Conservation (phyloP, 2,329 filamentous ascomycete genomes). For the Fusarium ramigenum region DNA sequence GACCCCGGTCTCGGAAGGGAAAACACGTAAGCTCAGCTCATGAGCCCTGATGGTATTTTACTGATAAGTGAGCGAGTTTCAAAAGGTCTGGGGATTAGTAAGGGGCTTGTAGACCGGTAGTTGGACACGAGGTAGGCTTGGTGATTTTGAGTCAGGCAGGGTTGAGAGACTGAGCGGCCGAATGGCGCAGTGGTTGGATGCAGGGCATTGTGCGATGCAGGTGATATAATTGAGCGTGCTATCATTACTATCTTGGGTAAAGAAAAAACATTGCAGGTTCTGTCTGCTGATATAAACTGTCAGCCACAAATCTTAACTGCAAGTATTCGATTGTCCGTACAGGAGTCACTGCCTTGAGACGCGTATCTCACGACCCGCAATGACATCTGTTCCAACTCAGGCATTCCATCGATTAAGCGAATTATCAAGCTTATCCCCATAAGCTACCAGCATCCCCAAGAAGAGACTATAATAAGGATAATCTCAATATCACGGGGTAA, state of each 20-base stretch:
- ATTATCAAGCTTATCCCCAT: not conserved
- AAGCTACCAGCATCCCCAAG: fast-evolving
- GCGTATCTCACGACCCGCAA: fast-evolving
- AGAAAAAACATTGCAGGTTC: no score
- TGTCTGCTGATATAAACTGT: no score
- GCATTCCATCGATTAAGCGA: not conserved
- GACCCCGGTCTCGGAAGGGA: not conserved
- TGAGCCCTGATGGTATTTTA: no score
- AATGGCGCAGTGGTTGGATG: not conserved
- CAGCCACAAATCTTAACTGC: no score
- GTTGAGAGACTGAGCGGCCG: not conserved
- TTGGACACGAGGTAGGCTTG: not conserved
- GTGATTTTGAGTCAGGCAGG: not conserved
- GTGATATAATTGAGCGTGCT: not conserved
- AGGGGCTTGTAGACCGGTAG: not conserved
- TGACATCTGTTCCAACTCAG: fast-evolving
- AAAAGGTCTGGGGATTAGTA: not conserved
- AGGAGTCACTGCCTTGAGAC: not conserved
- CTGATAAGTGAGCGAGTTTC: not conserved
- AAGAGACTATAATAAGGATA: not conserved
- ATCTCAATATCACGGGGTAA: not conserved
- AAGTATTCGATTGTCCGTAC: fast-evolving
- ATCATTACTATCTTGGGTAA: fast-evolving
- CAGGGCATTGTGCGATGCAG: no score
- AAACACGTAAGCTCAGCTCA: not conserved